A percentile compares a stretch with the other conserved stretches of the same genome.
These are phyloP conservation scores for Zygosaccharomyces rouxii DNA, from an alignment of 805 yeast genomes.

Conservation along the genomic window DNA sequence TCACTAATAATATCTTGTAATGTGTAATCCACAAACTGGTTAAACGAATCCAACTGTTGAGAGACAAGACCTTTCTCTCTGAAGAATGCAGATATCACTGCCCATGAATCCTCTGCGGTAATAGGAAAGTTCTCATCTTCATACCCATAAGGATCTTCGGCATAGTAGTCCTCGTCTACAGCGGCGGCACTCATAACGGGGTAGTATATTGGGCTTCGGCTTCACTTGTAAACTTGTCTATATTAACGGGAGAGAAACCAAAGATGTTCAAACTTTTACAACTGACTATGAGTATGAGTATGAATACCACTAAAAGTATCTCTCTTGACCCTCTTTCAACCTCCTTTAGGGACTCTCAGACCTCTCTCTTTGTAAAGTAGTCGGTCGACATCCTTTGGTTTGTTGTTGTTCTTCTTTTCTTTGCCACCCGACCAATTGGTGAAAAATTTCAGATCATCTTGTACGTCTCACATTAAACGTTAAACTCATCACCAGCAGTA, in stretches of 20 bases:
- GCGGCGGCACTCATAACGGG: conserved; percentile 10
- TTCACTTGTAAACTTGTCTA: not conserved
- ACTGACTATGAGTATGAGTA: not conserved
- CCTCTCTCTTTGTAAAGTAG: conserved; percentile 1
- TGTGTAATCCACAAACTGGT: conserved; percentile 94
- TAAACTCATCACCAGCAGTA: not conserved
- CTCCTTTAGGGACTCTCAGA: not conserved
- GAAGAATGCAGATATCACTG: conserved; percentile 93
- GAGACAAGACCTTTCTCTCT: conserved; percentile 95
- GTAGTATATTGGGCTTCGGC: not conserved
- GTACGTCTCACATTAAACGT: conserved; percentile 4
- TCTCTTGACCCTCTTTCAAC: conserved; percentile 5
- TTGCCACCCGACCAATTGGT: conserved; percentile 11
- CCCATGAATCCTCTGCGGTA: conserved; percentile 99
- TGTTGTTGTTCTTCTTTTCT: conserved; percentile 10
- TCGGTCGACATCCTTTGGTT: not conserved
- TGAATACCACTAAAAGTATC: not conserved
- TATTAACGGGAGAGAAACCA: not conserved
- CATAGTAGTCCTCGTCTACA: conserved; percentile 32
- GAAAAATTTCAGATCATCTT: conserved; percentile 12
- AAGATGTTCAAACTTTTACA: not conserved
- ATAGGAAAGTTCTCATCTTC: conserved; percentile 68
- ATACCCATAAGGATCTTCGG: conserved; percentile 64
- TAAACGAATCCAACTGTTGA: conserved; percentile 96
- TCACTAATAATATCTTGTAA: conserved; percentile 96